phyloP scores from a whole-genome alignment of 768 basidiomycete genomes.

The Rhodotorula kratochvilovae region DNA sequence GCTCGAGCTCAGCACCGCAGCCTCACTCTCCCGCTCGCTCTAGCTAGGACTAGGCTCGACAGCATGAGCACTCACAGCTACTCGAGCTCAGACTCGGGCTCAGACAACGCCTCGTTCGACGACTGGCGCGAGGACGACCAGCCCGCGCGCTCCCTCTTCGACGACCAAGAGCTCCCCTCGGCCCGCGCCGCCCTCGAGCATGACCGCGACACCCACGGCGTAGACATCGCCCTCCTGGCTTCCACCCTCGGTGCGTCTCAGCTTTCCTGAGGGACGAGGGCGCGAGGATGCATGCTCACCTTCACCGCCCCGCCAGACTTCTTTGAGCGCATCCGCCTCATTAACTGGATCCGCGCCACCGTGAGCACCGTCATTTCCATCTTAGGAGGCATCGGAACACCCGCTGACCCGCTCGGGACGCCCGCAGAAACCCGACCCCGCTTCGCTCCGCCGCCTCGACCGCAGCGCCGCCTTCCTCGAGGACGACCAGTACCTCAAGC shows the following conservation, averaged over 20 bases:
- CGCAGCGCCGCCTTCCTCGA: slow-evolving; percentile 57
- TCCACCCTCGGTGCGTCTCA: slow-evolving; percentile 56
- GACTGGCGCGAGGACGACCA: slow-evolving; percentile 38
- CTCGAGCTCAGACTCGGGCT: slow-evolving; percentile 1
- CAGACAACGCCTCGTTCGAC: slow-evolving; percentile 32
- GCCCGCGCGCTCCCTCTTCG: slow-evolving; percentile 68
- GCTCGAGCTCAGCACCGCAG: neutral
- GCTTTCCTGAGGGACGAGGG: too few species aligned
- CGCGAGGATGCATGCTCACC: neutral
- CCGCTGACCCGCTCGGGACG: neutral
- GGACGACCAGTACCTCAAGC: slow-evolving; percentile 75
- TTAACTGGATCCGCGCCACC: slow-evolving; percentile 80
- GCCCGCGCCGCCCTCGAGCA: slow-evolving; percentile 60
- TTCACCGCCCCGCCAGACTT: slow-evolving; percentile 53
- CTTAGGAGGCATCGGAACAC: too few species aligned
- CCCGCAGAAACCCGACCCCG: slow-evolving; percentile 56
- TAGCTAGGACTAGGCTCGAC: neutral
- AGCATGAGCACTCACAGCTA: neutral
- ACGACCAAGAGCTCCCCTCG: slow-evolving; percentile 58
- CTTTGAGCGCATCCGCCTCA: slow-evolving; percentile 70
- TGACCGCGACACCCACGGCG: slow-evolving; percentile 60
- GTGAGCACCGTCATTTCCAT: slow-evolving; percentile 48
- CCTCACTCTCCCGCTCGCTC: neutral
- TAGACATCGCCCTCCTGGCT: slow-evolving; percentile 59
- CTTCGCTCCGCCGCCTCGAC: slow-evolving; percentile 43